phyloP scores from a whole-genome alignment of 208 protist genomes.

The Leishmania tarentolae region DNA sequence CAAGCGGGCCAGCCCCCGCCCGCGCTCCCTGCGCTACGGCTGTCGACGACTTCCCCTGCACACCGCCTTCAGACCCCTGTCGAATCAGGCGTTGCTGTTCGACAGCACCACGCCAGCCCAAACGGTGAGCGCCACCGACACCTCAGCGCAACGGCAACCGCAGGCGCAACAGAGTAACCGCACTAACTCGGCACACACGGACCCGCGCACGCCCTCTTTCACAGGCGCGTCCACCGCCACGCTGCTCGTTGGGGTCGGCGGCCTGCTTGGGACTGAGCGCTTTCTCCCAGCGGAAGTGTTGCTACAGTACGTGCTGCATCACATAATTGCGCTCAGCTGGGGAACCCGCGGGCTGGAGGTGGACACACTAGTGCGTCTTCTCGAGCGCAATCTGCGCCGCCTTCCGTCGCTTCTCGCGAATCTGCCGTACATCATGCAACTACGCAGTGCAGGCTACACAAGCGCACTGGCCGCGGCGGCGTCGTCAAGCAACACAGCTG shows the following conservation, averaged over 20 bases:
- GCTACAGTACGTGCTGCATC: conserved; percentile 77
- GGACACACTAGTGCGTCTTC: conserved; percentile 59
- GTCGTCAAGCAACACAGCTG: not conserved
- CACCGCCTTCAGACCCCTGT: conserved; percentile 19
- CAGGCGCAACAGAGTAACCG: not conserved
- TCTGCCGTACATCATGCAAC: conserved; percentile 45
- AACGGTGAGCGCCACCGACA: not conserved
- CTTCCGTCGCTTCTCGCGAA: conserved; percentile 64
- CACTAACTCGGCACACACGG: conserved; percentile 1
- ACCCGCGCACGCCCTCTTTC: not conserved
- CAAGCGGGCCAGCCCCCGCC: conserved; percentile 15
- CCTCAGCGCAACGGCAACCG: not conserved
- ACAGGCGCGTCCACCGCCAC: not conserved
- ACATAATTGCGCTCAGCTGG: conserved; percentile 71
- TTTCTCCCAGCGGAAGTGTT: conserved; percentile 62
- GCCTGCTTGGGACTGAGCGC: conserved; percentile 28
- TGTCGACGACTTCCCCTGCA: conserved; percentile 27
- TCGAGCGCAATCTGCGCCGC: conserved; percentile 82
- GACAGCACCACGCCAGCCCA: conserved; percentile 22
- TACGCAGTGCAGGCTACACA: conserved; percentile 35
- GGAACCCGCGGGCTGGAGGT: conserved; percentile 57
- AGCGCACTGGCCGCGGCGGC: conserved; percentile 27
- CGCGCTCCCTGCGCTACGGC: conserved; percentile 31
- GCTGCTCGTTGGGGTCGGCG: conserved; percentile 2
- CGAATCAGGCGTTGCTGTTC: conserved; percentile 20